Evolutionary conservation across 2,329 filamentous ascomycete genomes (phyloP).

Genomic region (Fusarium siculi): DNA sequence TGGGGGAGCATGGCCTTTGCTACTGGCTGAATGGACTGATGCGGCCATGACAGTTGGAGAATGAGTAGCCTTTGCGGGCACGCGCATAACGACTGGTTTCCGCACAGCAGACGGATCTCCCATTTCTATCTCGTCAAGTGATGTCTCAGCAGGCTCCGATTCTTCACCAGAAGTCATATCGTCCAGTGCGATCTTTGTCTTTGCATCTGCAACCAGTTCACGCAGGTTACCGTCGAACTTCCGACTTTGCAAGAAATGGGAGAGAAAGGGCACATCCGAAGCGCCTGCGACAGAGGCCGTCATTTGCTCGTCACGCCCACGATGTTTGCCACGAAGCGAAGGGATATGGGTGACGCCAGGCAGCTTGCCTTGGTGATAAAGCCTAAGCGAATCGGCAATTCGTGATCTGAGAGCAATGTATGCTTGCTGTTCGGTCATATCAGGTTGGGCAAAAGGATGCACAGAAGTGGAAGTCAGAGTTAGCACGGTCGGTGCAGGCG

Average conservation of each 20-base stretch:
- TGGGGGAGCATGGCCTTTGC: constrained; percentile 61
- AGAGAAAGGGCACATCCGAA: constrained; percentile 72
- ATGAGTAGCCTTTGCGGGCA: constrained; percentile 68
- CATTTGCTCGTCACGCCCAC: constrained; percentile 21
- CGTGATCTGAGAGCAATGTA: constrained; percentile 62
- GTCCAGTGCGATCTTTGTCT: constrained; percentile 62
- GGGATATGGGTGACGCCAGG: constrained; percentile 61
- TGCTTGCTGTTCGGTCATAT: constrained; percentile 64
- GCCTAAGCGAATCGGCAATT: constrained; percentile 63
- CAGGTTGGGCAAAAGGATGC: constrained; percentile 52
- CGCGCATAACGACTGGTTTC: constrained; percentile 61
- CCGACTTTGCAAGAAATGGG: constrained; percentile 69
- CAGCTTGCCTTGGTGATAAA: constrained; percentile 63
- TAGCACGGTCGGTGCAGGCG: constrained; percentile 19
- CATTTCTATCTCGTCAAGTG: constrained; percentile 10
- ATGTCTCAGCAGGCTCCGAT: constrained; percentile 53
- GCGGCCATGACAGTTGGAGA: constrained; percentile 58
- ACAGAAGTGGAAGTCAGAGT: constrained; percentile 40
- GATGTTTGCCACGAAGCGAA: constrained; percentile 33
- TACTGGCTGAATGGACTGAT: constrained; percentile 63
- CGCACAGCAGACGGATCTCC: constrained; percentile 42
- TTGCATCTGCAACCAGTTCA: constrained; percentile 68
- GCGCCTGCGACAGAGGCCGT: constrained; percentile 61
- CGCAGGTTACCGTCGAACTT: constrained; percentile 70
- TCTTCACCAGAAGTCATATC: constrained; percentile 66